A percentile compares a stretch with the other conserved stretches of the same genome.
These are phyloP conservation scores for Metarhizium rileyi DNA, from an alignment of 2,329 filamentous ascomycete species.

Conservation along the genomic window DNA sequence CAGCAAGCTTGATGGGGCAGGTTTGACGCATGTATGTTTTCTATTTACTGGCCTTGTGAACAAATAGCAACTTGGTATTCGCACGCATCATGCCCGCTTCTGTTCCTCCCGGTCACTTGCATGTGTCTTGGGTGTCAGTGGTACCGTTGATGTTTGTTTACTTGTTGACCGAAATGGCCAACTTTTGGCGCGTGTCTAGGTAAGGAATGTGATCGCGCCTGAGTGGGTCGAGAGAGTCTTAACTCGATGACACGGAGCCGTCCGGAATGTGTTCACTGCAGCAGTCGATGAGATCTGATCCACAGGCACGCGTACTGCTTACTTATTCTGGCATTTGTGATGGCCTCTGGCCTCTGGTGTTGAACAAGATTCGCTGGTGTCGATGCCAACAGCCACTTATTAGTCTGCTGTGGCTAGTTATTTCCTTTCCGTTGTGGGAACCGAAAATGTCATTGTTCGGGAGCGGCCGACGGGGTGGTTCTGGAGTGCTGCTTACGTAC, in stretches of 20 bases:
- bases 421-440: background rate
- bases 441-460: background rate
- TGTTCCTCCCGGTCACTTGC: background rate
- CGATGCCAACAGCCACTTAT: background rate
- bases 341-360: background rate
- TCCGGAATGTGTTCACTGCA: background rate
- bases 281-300: no score
- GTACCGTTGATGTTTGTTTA: background rate
- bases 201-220: background rate
- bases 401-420: background rate
- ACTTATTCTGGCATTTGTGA: no score
- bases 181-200: background rate
- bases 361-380: background rate
- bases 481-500: no score
- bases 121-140: background rate
- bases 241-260: background rate
- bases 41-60: constrained; percentile 23
- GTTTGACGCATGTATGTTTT: constrained; percentile 12
- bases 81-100: constrained; percentile 6
- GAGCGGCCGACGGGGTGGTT: background rate
- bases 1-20: constrained; percentile 5
- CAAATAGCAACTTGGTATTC: constrained; percentile 23
- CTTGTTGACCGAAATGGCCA: background rate
- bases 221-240: no score
- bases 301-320: no score